Conservation (phyloP, 768 basidiomycete species). For the Agrocybe pediades region DNA sequence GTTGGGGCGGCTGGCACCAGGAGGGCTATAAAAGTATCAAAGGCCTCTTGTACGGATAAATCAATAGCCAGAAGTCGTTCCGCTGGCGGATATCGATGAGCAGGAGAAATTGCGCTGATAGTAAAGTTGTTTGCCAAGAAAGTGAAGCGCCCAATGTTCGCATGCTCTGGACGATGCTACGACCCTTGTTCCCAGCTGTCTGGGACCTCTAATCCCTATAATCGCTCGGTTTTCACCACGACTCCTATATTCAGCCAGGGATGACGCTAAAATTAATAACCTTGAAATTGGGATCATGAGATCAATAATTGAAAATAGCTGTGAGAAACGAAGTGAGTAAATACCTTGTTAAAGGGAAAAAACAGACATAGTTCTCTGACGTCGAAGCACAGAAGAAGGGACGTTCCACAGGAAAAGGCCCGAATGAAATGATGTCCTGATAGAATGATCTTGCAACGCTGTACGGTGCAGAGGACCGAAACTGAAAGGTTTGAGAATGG, state of each 20-base stretch:
- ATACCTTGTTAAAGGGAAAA: neutral
- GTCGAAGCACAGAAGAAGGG: neutral
- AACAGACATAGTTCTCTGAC: neutral
- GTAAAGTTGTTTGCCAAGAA: neutral
- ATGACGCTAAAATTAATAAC: neutral
- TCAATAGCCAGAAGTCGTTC: neutral
- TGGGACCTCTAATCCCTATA: neutral
- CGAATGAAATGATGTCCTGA: neutral
- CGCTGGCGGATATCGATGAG: neutral
- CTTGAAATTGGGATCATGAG: neutral
- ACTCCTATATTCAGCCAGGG: neutral
- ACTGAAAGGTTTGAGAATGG: neutral
- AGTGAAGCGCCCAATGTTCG: no score
- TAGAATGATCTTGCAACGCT: neutral
- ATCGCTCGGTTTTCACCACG: neutral
- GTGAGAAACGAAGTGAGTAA: neutral
- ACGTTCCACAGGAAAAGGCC: neutral
- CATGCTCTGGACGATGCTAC: no score
- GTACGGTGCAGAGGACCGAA: neutral
- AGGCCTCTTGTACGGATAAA: neutral
- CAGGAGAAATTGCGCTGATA: neutral
- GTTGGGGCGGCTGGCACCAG: neutral
- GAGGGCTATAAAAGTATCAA: neutral
- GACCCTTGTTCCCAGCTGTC: neutral
- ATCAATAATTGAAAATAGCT: neutral